Evolutionary conservation across 805 yeast species (phyloP), one percentile per base, ranked within the genome.

Genomic region (Hanseniaspora nectarophila): DNA sequence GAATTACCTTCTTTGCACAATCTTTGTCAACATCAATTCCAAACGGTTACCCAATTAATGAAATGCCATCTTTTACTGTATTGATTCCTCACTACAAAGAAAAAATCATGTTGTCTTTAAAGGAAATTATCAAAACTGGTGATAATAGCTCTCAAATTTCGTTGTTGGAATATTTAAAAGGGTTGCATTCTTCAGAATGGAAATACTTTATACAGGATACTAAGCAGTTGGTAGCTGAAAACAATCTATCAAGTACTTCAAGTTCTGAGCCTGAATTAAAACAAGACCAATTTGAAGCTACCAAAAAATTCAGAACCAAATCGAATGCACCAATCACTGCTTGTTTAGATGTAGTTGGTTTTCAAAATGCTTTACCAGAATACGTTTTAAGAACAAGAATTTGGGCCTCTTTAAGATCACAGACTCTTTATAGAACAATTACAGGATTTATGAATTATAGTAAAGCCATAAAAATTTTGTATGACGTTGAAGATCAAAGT

Each of bases 371-470:
- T 60, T 92, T 95, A 54, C 97, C 97, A 33, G 96, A 89, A 67
- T 92, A 86, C 71, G 86, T 95, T 53, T 72, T 92, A 63, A 82
- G 98, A 73, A 92, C 97, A 9, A 78, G 98, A 73, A 87, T 90
- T 61, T 90, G 98, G 98, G 98, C 98, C 38, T 90, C 97, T 26
- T 77, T 92, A 62, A 81, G 98, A 71, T 84, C 96, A 34, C 98
- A 90, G 74, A 92, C 98, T 34, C 73, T 90, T 62, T 90, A 90
- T 73, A 82, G 98, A 70, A 92, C 98, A 43, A 90, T 90, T 50
- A 85, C 96, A 51, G 98, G 98, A 64, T 92, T 90, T 73, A 90
- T 90, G 98, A 92, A 90, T 73, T 90, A 90, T 67, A 84, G 96
- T 32, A 82, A 96, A 69, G 97, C 98, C 31, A 87, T 90, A 63